Evolutionary conservation across 371 early-diverging fungal genomes (phyloP).

Genomic region (Cokeromyces recurvatus): DNA sequence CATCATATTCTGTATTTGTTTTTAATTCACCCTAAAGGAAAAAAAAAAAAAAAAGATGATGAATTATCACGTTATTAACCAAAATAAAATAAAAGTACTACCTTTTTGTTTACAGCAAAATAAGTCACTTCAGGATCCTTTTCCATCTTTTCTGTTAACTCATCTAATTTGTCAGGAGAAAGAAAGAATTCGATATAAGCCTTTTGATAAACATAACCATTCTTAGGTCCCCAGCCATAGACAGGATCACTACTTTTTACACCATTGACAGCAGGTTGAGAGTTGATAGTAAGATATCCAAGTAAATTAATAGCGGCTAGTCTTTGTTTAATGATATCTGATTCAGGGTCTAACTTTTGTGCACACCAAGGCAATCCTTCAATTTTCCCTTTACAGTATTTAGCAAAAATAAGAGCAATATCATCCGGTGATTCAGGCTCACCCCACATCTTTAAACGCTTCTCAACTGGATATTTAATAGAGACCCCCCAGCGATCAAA

Average conservation of each 20-base stretch:
- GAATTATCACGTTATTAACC: too few relatives aligned
- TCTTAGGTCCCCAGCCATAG: slow-evolving; percentile 96
- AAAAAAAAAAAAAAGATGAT: background rate
- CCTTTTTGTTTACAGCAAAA: slow-evolving; percentile 80
- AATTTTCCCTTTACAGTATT: slow-evolving; percentile 77
- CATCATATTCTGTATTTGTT: slow-evolving; percentile 80
- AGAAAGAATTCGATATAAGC: slow-evolving; percentile 96
- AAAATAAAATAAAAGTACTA: too few relatives aligned
- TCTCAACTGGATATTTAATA: slow-evolving; percentile 62
- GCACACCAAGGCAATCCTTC: slow-evolving; percentile 92
- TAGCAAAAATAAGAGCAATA: slow-evolving; percentile 70
- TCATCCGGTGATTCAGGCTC: slow-evolving; percentile 64
- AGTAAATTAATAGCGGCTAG: slow-evolving; percentile 70
- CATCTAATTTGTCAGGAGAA: slow-evolving; percentile 64
- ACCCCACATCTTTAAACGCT: slow-evolving; percentile 78
- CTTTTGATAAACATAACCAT: slow-evolving; percentile 97
- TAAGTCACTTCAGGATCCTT: slow-evolving; percentile 75
- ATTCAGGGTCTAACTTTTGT: slow-evolving; percentile 78
- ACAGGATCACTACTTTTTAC: slow-evolving; percentile 71
- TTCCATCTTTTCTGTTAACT: slow-evolving; percentile 63
- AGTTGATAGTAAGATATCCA: slow-evolving; percentile 94
- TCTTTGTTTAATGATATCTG: slow-evolving; percentile 65
- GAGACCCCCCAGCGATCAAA: slow-evolving; percentile 86
- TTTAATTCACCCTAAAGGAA: slow-evolving; percentile 66
- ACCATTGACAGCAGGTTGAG: slow-evolving; percentile 95